Percentiles rank a stretch among this genome's conserved stretches.
phyloP scores from a whole-genome alignment of 257 asterid species.

The Solanum tacnaense region DNA sequence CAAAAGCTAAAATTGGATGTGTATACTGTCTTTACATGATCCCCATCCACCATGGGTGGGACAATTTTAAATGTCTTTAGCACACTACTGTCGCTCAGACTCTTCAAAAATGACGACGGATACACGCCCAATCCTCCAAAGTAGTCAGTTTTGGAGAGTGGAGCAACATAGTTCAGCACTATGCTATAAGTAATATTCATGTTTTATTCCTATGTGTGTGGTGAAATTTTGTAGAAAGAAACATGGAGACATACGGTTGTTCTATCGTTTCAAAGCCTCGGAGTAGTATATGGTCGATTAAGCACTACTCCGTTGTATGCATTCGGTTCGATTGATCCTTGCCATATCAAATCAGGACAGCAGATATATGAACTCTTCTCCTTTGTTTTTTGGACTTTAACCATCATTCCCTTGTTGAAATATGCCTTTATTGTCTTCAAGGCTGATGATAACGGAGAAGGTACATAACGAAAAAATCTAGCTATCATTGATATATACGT shows the following conservation, averaged over 20 bases:
- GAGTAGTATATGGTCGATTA: slow-evolving; percentile 82
- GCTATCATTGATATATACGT: neutral
- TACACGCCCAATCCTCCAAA: neutral
- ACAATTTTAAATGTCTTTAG: neutral
- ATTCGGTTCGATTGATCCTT: slow-evolving; percentile 53
- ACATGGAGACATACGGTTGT: slow-evolving; percentile 49
- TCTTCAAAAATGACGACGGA: neutral
- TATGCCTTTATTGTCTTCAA: slow-evolving; percentile 59
- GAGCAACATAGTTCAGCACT: neutral
- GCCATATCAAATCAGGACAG: slow-evolving; percentile 35
- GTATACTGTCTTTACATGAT: neutral
- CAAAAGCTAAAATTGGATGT: neutral
- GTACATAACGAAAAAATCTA: slow-evolving; percentile 27
- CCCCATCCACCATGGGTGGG: neutral
- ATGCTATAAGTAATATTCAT: neutral
- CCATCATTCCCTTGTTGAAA: slow-evolving; percentile 72
- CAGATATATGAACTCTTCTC: slow-evolving; percentile 77
- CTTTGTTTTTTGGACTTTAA: slow-evolving; percentile 78
- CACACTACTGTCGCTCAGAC: fast-evolving
- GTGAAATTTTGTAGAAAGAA: slow-evolving; percentile 19
- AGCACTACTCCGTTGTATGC: slow-evolving; percentile 86
- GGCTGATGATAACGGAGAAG: slow-evolving; percentile 90
- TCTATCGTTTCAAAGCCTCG: slow-evolving; percentile 88
- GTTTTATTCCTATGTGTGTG: neutral
- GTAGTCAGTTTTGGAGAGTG: neutral